Base-by-base conservation (phyloP, 2,329 filamentous ascomycete genomes). In the Epichloe scottii region DNA sequence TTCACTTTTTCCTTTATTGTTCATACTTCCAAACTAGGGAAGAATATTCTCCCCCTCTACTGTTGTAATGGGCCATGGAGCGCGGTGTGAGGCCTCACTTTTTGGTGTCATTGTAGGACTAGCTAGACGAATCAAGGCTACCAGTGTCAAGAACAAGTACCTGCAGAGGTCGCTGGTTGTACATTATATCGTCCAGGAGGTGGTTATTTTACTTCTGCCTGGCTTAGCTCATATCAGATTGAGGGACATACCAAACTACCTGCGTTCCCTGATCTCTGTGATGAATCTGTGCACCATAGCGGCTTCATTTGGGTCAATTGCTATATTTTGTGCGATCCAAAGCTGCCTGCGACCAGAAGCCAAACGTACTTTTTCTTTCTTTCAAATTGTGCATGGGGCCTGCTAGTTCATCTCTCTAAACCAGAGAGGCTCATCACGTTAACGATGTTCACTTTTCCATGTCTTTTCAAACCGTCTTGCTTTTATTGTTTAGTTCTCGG, bases 71-170 rank as follows among this genome's bases (percentile, higher is more conserved):
- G 41, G 51, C 49, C 38, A 45, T 46, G 34, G 40, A 53, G 55
- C 53, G 53, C 44, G 44, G 44, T 51, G 37, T n/a, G 35, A 30
- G 48, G 40, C 38, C 45, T 47, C 51, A 50, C 48, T 53, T 55
- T 55, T 51, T 54, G 51, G 21, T 50, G 42, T 53, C 39, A 34
- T 58, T 56, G 55, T 57, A 59, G 39, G 52, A 55, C 46, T 56
- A 56, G 53, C 48, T 51, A 49, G 51, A 50, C 51, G 48, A 50
- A 42, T 42, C 35, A 15, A n/a, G 46, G 33, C 41, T 42, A 34
- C 42, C 2, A 23, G 41, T 30, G 46, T 23, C 14, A 41, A 44
- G 14, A 38, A 50, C 12, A n/a, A 43, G 45, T 54, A 54, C 46
- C 51, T 47, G 35, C 14, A 53, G 41, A 51, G 49, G 41, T 45